Percentiles rank a stretch among this genome's conserved stretches.
Evolutionary conservation across 2,329 filamentous ascomycete genomes (phyloP).

Genomic region (Aureobasidium sp.): DNA sequence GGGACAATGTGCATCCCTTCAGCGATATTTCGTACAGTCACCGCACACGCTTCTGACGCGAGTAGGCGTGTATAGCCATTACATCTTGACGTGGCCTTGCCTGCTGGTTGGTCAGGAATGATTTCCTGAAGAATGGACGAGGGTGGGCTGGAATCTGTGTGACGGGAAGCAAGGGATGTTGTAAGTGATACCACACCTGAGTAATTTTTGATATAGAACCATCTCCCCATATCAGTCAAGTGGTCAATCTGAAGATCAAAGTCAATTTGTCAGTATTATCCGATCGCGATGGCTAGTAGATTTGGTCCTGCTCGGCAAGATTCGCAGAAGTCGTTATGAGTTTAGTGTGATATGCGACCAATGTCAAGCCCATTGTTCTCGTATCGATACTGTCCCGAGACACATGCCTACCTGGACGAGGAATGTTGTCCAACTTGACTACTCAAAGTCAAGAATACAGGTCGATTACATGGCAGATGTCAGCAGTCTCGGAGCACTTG

Average conservation of each 20-base stretch:
- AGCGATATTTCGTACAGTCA: not conserved
- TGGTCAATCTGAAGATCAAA: too few species aligned
- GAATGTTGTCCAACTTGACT: not conserved
- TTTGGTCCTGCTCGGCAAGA: not conserved
- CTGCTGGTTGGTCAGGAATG: slow-evolving; percentile 4
- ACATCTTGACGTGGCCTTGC: slow-evolving; percentile 6
- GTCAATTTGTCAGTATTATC: too few species aligned
- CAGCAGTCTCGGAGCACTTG: too few species aligned
- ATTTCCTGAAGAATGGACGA: slow-evolving; percentile 8
- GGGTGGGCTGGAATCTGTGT: slow-evolving; percentile 8
- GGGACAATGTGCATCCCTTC: not conserved
- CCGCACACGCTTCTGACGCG: slow-evolving; percentile 4
- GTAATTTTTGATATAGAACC: not conserved
- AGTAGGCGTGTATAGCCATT: slow-evolving; percentile 9
- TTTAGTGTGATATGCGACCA: not conserved
- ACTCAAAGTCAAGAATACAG: not conserved
- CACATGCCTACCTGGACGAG: not conserved
- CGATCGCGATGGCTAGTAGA: not conserved
- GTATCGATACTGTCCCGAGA: not conserved
- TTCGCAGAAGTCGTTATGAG: not conserved
- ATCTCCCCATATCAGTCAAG: too few species aligned
- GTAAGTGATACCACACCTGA: not conserved
- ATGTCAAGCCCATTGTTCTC: not conserved
- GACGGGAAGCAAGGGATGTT: slow-evolving; percentile 3
- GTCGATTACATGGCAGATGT: not conserved